Evolutionary conservation across 768 basidiomycete species (phyloP).

Genomic region (Leccinum sublutescens): DNA sequence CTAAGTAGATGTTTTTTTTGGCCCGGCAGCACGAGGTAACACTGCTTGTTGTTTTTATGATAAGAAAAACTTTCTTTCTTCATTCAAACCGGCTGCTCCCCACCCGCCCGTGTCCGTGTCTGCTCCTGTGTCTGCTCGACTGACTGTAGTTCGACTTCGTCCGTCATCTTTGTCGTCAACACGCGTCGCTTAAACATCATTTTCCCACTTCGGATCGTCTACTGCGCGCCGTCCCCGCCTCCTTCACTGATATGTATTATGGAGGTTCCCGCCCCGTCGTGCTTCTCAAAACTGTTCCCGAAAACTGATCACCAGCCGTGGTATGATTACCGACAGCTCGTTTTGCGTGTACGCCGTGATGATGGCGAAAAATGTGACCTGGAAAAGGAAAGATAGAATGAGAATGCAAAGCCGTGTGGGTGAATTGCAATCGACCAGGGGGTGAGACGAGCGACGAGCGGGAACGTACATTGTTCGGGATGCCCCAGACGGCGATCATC

Average conservation of each 20-base stretch:
- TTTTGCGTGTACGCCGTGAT: constrained; percentile 19
- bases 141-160: constrained; percentile 4
- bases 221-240: neutral
- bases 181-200: constrained; percentile 10
- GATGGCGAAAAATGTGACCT: constrained; percentile 12
- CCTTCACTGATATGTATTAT: neutral
- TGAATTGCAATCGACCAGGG: neutral
- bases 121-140: neutral
- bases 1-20: neutral
- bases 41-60: too few species aligned
- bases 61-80: neutral
- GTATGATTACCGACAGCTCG: constrained; percentile 16
- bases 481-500: constrained; percentile 17
- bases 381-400: neutral
- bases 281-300: constrained; percentile 11
- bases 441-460: neutral
- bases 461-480: constrained; percentile 11
- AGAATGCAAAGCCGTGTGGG: neutral
- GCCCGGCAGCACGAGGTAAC: neutral
- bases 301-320: constrained; percentile 22
- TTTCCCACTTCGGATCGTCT: constrained; percentile 2
- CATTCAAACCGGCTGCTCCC: neutral
- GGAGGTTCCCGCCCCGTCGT: neutral
- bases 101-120: neutral
- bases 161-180: neutral